Evolutionary conservation across 768 basidiomycete genomes (phyloP).

Genomic region (Serendipita sp.): DNA sequence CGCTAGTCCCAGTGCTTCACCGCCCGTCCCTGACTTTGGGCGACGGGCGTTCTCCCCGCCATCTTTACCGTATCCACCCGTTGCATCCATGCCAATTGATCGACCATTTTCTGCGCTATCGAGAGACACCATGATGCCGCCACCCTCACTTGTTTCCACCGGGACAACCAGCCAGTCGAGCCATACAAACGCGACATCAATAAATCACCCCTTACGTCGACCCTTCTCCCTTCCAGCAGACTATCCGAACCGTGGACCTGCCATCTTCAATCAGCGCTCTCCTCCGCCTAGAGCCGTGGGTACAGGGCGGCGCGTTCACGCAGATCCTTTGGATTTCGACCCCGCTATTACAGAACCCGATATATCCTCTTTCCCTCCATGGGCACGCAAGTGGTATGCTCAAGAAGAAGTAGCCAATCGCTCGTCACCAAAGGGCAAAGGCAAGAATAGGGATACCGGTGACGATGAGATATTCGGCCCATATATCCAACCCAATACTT

Average conservation of each 20-base stretch:
- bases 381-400: conserved; percentile 48
- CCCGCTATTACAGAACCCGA: background rate
- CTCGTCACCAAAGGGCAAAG: background rate
- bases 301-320: background rate
- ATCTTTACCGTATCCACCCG: background rate
- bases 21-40: background rate
- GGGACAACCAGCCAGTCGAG: conserved; percentile 21
- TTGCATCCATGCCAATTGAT: background rate
- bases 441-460: background rate
- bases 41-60: background rate
- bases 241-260: background rate
- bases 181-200: background rate
- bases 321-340: background rate
- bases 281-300: background rate
- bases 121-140: conserved; percentile 13
- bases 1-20: background rate
- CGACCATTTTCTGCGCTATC: conserved; percentile 9
- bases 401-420: conserved; percentile 18
- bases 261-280: conserved; percentile 1
- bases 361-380: conserved; percentile 33
- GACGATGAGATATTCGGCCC: conserved; percentile 1
- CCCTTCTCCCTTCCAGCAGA: conserved; percentile 9
- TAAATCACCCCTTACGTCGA: background rate
- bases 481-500: background rate
- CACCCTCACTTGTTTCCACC: conserved; percentile 30